Conservation (phyloP, 805 yeast genomes). For the Saccharomycopsis amapae region DNA sequence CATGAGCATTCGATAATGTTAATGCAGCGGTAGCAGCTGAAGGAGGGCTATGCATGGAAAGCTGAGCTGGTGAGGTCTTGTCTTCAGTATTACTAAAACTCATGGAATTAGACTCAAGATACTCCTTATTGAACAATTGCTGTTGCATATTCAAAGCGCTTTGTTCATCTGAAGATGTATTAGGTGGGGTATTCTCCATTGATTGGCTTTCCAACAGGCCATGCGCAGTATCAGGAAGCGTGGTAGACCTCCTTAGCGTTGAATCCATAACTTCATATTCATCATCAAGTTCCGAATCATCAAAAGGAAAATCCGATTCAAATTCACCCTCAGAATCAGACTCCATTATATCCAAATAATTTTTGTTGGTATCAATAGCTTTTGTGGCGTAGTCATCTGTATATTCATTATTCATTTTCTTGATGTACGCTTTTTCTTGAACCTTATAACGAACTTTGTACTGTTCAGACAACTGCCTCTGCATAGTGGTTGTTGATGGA, state of each 20-base stretch:
- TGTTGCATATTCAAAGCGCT: too few species aligned
- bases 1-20: conserved; percentile 5
- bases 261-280: not conserved
- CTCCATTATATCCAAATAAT: conserved; percentile 8
- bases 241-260: not conserved
- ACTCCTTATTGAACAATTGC: too few species aligned
- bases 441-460: conserved; percentile 26
- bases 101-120: too few species aligned
- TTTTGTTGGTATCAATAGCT: conserved; percentile 40
- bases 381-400: conserved; percentile 69
- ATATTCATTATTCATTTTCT: conserved; percentile 51
- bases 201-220: too few species aligned
- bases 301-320: conserved; percentile 17
- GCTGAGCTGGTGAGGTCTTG: not conserved
- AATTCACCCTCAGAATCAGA: conserved; percentile 17
- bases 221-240: not conserved
- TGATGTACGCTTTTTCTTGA: conserved; percentile 62
- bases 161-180: too few species aligned
- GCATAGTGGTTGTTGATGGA: not conserved
- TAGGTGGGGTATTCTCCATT: too few species aligned
- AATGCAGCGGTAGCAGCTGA: not conserved
- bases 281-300: not conserved
- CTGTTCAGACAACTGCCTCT: conserved; percentile 8
- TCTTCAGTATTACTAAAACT: too few species aligned
- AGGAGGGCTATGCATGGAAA: conserved; percentile 4